Evolutionary conservation across 2,329 filamentous ascomycete genomes (phyloP).

Genomic region (Zopfia rhizophila): DNA sequence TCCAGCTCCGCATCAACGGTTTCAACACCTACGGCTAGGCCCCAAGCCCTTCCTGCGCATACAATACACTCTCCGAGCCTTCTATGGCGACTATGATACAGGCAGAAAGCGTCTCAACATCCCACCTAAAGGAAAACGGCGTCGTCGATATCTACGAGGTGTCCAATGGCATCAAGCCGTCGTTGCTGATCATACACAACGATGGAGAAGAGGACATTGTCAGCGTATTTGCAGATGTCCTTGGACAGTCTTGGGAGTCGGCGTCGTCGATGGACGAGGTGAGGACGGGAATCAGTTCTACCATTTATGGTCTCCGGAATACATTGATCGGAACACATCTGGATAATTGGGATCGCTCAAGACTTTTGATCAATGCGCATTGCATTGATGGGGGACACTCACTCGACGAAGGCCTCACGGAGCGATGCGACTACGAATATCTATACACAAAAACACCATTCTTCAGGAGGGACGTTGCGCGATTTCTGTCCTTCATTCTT

Average conservation of each 20-base stretch:
- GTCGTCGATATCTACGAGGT: constrained; percentile 49
- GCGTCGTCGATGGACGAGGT: constrained; percentile 66
- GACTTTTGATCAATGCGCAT: constrained; percentile 80
- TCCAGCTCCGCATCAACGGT: constrained; percentile 54
- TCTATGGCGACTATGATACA: constrained; percentile 53
- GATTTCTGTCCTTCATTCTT: constrained; percentile 81
- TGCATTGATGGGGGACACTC: constrained; percentile 72
- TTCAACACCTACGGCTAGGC: constrained; percentile 55
- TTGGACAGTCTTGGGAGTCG: constrained; percentile 77
- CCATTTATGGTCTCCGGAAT: constrained; percentile 74
- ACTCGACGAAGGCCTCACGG: constrained; percentile 72
- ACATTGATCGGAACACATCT: constrained; percentile 68
- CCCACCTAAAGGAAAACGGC: constrained; percentile 44
- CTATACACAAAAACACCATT: constrained; percentile 79
- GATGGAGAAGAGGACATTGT: constrained; percentile 78
- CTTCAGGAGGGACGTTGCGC: constrained; percentile 78
- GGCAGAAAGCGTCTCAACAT: constrained; percentile 41
- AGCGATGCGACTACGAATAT: constrained; percentile 84
- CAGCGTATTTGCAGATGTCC: constrained; percentile 78
- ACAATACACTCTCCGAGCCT: constrained; percentile 25
- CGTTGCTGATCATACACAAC: constrained; percentile 70
- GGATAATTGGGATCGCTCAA: constrained; percentile 64
- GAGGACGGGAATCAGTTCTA: constrained; percentile 65
- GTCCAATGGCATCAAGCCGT: constrained; percentile 45
- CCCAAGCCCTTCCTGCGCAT: constrained; percentile 17